Evolutionary conservation across 768 basidiomycete genomes (phyloP).

Genomic region (Hygrophoropsis aurantiaca): DNA sequence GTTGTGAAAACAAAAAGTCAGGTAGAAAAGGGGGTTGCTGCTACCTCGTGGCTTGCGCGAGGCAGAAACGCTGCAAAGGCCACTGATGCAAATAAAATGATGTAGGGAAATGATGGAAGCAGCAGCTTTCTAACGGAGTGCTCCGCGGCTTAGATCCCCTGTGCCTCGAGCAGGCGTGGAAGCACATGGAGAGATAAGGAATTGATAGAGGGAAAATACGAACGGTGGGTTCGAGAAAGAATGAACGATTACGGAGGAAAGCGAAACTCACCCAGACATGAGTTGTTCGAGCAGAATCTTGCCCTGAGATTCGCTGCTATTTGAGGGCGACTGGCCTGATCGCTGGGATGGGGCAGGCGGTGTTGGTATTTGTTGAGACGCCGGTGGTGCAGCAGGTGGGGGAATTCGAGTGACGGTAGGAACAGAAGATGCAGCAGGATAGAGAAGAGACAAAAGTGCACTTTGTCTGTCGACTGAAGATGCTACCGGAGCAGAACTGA

Average conservation of each 20-base stretch:
- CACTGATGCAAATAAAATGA: no score
- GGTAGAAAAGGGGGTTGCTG: conserved; percentile 19
- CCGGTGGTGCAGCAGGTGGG: conserved; percentile 22
- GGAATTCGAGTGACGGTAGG: conserved; percentile 16
- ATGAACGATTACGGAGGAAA: conserved; percentile 6
- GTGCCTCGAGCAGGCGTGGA: not conserved
- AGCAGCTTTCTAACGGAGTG: no score
- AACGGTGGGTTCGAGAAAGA: not conserved
- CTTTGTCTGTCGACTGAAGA: conserved; percentile 67
- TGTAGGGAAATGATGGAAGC: no score
- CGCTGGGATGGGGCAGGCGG: conserved; percentile 63
- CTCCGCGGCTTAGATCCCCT: not conserved
- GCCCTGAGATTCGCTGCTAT: conserved; percentile 61
- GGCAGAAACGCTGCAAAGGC: conserved; percentile 12
- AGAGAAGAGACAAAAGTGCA: conserved; percentile 70
- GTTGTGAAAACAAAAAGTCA: conserved; percentile 11
- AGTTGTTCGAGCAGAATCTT: conserved; percentile 78
- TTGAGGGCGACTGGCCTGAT: conserved; percentile 55
- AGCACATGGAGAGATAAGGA: not conserved
- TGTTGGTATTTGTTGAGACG: conserved; percentile 64
- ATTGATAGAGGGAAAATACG: not conserved
- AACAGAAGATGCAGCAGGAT: conserved; percentile 44
- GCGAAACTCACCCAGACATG: conserved; percentile 68
- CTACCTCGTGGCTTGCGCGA: conserved; percentile 29
- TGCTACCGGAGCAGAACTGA: conserved; percentile 30